phyloP scores from a whole-genome alignment of 345 rosid species.

The Eucalyptus caleyi region DNA sequence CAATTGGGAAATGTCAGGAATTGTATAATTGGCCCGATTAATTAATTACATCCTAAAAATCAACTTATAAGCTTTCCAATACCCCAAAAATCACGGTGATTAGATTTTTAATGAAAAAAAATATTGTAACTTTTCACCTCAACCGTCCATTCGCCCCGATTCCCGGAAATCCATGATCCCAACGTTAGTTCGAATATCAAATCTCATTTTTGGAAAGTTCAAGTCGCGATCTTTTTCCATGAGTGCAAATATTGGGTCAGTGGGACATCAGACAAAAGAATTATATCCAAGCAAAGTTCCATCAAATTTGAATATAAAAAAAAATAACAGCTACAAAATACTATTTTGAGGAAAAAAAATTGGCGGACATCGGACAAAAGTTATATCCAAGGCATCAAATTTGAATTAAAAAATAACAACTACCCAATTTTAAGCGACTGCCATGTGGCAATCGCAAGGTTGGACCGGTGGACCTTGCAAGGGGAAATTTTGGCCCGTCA shows the following conservation, averaged over 20 bases:
- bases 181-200: not conserved
- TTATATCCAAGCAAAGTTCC: not conserved
- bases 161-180: not conserved
- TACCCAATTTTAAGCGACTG: too few relatives aligned
- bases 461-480: not conserved
- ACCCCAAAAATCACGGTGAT: not conserved
- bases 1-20: not conserved
- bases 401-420: too few relatives aligned
- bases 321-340: not conserved
- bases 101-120: not conserved
- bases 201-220: not conserved
- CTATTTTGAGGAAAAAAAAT: not conserved
- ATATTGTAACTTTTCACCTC: not conserved
- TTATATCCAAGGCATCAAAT: too few relatives aligned
- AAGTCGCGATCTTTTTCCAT: fast-evolving
- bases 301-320: not conserved
- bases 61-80: not conserved
- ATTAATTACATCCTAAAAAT: not conserved
- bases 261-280: not conserved
- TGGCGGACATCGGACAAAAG: too few relatives aligned
- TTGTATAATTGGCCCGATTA: not conserved
- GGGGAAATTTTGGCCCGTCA: not conserved
- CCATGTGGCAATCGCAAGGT: not conserved
- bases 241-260: not conserved
- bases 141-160: not conserved